Conservation (phyloP, 306 rosid species). For the Sindora glabra region DNA sequence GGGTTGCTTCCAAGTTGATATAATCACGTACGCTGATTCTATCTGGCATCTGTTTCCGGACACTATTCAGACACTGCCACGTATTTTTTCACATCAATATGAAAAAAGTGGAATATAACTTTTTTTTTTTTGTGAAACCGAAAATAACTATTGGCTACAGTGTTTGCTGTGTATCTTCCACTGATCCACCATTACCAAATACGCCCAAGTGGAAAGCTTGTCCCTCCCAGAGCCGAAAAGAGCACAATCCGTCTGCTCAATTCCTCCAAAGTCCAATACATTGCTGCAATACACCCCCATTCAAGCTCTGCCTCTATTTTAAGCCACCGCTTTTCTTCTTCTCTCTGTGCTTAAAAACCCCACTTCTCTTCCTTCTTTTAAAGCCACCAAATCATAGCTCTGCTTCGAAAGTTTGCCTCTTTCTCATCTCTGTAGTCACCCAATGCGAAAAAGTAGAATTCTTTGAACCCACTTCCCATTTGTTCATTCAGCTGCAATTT, state of each 20-base stretch:
- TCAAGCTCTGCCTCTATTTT: slow-evolving; percentile 1
- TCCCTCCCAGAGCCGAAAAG: slow-evolving; percentile 28
- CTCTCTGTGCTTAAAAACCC: not conserved
- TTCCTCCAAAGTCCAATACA: slow-evolving; percentile 24
- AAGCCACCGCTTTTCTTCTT: not conserved
- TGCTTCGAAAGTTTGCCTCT: slow-evolving; percentile 30
- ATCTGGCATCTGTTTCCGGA: too few species aligned
- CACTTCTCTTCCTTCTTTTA: not conserved
- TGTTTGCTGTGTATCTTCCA: too few species aligned
- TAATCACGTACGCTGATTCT: too few species aligned
- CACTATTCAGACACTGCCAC: too few species aligned
- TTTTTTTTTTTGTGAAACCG: too few species aligned
- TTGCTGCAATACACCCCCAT: too few species aligned
- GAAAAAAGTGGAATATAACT: too few species aligned
- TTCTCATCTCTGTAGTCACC: slow-evolving; percentile 25
- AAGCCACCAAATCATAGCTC: slow-evolving; percentile 44
- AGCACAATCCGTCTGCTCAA: slow-evolving; percentile 22
- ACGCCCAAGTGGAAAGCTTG: not conserved
- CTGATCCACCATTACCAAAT: too few species aligned
- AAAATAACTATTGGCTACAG: too few species aligned
- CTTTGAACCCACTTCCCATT: slow-evolving; percentile 24
- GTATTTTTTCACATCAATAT: too few species aligned
- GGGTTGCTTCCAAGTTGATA: too few species aligned
- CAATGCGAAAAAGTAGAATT: not conserved
- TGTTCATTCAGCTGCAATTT: slow-evolving; percentile 35